Conservation (phyloP, 2,329 filamentous ascomycete genomes). For the Neopestalotiopsis clavispora region DNA sequence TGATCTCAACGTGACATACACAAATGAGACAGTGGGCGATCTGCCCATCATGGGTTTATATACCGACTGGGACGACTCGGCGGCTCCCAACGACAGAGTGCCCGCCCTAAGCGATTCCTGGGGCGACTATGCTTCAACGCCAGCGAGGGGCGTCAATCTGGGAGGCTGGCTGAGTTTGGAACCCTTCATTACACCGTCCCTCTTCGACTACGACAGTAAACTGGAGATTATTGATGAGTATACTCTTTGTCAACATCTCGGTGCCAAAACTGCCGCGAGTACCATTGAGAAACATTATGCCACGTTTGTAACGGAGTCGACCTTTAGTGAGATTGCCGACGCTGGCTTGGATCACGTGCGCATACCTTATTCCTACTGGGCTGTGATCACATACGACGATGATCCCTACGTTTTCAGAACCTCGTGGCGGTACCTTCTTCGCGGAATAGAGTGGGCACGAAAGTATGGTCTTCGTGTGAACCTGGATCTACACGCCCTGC, state of each 20-base stretch:
- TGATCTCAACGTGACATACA: constrained; percentile 95
- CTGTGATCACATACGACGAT: constrained; percentile 79
- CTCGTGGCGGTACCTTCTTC: constrained; percentile 90
- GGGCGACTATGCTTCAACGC: constrained; percentile 75
- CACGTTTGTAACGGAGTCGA: constrained; percentile 82
- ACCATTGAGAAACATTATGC: constrained; percentile 92
- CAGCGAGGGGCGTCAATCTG: constrained; percentile 88
- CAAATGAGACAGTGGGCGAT: constrained; percentile 79
- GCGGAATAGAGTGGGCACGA: constrained; percentile 90
- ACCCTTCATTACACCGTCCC: constrained; percentile 92
- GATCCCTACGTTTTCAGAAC: constrained; percentile 89
- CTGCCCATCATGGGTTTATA: constrained; percentile 92
- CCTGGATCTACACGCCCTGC: constrained; percentile 88
- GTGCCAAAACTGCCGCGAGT: constrained; percentile 62
- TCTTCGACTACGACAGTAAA: constrained; percentile 72
- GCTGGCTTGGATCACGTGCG: constrained; percentile 97
- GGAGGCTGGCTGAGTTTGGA: constrained; percentile 95
- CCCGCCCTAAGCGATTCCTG: constrained; percentile 78
- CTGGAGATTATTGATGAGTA: constrained; percentile 85
- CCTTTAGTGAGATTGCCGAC: constrained; percentile 81
- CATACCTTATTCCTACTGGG: constrained; percentile 96
- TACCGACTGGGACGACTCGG: constrained; percentile 83
- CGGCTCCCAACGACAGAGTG: constrained; percentile 77
- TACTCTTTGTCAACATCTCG: constrained; percentile 75
- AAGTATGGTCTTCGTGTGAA: constrained; percentile 93